phyloP scores from a whole-genome alignment of 2,329 filamentous ascomycete species.

The Sporothrix brasiliensis region DNA sequence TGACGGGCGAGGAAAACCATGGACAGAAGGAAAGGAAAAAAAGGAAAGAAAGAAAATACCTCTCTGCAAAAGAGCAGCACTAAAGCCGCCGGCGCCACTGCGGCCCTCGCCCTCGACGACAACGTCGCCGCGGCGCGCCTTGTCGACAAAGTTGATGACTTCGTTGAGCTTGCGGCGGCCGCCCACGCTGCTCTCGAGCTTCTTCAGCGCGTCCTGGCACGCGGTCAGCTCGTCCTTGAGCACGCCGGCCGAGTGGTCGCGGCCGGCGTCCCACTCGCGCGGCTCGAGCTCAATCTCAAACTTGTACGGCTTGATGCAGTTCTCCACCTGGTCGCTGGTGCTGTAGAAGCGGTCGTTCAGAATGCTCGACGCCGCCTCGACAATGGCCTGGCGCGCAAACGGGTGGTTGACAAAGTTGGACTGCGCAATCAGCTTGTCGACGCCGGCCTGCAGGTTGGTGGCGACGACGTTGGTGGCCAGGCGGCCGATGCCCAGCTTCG shows the following conservation, averaged over 20 bases:
- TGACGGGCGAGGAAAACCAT: neutral
- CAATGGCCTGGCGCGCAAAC: conserved; percentile 89
- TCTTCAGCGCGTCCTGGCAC: conserved; percentile 76
- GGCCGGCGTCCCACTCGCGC: conserved; percentile 80
- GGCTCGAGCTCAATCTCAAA: conserved; percentile 96
- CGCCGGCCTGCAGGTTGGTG: conserved; percentile 79
- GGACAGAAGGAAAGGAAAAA: conserved; percentile 10
- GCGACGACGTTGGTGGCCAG: conserved; percentile 91
- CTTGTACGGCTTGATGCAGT: conserved; percentile 98
- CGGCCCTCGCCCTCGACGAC: conserved; percentile 79
- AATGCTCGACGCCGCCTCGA: conserved; percentile 84
- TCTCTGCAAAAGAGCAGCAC: conserved; percentile 77
- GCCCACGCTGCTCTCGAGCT: conserved; percentile 75
- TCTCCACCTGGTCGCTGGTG: conserved; percentile 96
- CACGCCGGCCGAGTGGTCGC: conserved; percentile 77
- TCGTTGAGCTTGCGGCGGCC: conserved; percentile 84
- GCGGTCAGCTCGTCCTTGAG: conserved; percentile 86
- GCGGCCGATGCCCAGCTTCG: conserved; percentile 90
- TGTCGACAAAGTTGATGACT: conserved; percentile 88
- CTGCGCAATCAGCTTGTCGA: conserved; percentile 74
- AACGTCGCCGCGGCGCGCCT: conserved; percentile 82
- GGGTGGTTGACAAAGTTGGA: conserved; percentile 90
- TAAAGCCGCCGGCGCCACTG: conserved; percentile 91
- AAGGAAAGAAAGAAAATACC: conserved; percentile 57
- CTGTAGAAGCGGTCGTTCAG: conserved; percentile 94